phyloP scores from a whole-genome alignment of 495 filamentous ascomycete species.

The Xylaria flabelliformis region DNA sequence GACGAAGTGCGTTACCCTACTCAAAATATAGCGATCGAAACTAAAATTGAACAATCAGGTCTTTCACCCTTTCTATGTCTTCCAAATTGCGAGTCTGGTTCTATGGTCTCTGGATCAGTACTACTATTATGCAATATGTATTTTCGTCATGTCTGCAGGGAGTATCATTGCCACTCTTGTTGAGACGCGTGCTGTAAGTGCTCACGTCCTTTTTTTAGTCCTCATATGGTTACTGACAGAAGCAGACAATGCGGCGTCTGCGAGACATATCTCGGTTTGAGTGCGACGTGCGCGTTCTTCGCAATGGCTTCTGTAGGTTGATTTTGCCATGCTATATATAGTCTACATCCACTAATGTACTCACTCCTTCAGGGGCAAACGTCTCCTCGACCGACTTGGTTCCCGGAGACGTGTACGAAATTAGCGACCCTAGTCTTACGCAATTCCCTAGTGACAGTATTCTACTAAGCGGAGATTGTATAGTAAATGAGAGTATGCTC shows the following conservation, averaged over 20 bases:
- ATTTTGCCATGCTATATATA: conserved; percentile 21
- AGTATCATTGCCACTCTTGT: conserved; percentile 89
- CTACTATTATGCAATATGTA: conserved; percentile 96
- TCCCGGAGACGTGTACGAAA: conserved; percentile 95
- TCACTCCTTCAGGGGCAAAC: conserved; percentile 69
- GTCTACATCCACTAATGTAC: conserved; percentile 41
- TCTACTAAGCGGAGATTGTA: conserved; percentile 91
- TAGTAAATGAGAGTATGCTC: conserved; percentile 99
- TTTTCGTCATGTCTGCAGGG: conserved; percentile 91
- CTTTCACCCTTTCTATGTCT: conserved; percentile 97
- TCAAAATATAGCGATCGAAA: not conserved
- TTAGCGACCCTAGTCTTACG: conserved; percentile 93
- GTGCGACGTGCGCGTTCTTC: conserved; percentile 90
- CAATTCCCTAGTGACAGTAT: conserved; percentile 95
- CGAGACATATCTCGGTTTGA: conserved; percentile 93
- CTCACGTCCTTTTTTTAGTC: conserved; percentile 10
- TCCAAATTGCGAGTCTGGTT: conserved; percentile 92
- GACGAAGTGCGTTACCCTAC: conserved; percentile 73
- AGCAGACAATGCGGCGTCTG: conserved; percentile 84
- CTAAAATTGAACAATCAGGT: conserved; percentile 58
- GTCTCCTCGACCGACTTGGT: conserved; percentile 87
- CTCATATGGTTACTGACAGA: conserved; percentile 27
- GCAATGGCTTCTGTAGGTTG: conserved; percentile 89
- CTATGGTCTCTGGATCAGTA: conserved; percentile 97
- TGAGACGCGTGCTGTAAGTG: conserved; percentile 81